Base-by-base conservation (phyloP, 495 filamentous ascomycete genomes). In the Aeminium ludgeri region DNA sequence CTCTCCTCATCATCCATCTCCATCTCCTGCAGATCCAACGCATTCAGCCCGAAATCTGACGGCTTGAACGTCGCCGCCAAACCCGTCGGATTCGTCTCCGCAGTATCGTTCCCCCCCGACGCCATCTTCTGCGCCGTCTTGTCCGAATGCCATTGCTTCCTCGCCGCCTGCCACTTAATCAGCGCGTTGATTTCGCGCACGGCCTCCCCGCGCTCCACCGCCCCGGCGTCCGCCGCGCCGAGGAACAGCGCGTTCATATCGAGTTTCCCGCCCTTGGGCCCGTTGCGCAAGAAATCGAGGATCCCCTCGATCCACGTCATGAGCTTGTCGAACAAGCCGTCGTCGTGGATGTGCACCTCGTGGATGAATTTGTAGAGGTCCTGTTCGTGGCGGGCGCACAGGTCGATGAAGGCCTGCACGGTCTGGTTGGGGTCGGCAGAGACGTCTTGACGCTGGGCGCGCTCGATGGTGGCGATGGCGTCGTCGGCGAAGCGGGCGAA, bases 121-220 rank as follows among this genome's bases (percentile, higher is more conserved):
- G 89, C 89, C 89, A 97, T 96, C 68, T 97, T 97, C 64, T 94
- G 89, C 42, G 86, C 65, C 6, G 89, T 97, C 66, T 97, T 97
- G 58, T 91, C 84, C 42, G 91, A 72, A 51, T 97, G 89, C 89
- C 89, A 97, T 55, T 81, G 80, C 65, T 96, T 95, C 34, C 91
- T 67, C 41, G 80, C 82, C 56, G 82, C 82, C 53, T 97, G 89
- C 89, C 89, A 97, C 40, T 78, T 67, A 40, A 97, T 86, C 16
- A 97, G 66, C 20, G 63, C 58, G 55, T 96, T 70, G 48, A 95
- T 84, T 59, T 97, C 89, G 1, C 60, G 57, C n/a, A 87, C 72
- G 0, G 80, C 82, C 38, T 71, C 70, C 1, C 68, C 60, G 49
- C 73, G 74, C 57, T 94, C 69, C 30, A 97, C 65, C 20, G 69